Evolutionary conservation across 495 filamentous ascomycete species (phyloP), one percentile per base, ranked within the genome.

Genomic region (Penicillium antarcticum): DNA sequence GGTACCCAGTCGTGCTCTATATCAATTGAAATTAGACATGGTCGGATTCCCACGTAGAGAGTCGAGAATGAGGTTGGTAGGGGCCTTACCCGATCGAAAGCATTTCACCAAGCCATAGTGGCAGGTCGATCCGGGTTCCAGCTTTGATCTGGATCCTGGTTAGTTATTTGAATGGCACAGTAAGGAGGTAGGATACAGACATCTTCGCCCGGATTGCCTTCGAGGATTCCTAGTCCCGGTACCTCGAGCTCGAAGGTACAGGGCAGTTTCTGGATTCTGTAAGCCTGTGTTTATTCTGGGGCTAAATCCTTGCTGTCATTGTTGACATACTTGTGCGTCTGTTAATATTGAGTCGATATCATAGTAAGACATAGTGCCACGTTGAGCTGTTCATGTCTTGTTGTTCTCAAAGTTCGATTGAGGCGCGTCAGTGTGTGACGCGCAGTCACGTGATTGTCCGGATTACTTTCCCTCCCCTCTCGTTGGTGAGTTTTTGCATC

Each of bases 41-140:
- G 21, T 18, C 14, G 14, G 8, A 17, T 13, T 10, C 12, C 5
- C 5, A 16, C 33, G 37, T 36, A 16, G 33, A 19, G 19, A 23
- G 14, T n/a, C 1, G 2, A n/a, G 29, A 12, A 41, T 7, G n/a
- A 29, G 18, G 31, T 34, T 16, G 14, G n/a, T 11, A 16, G 12
- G 33, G 40, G 29, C 59, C 63, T 69, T 66, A 83, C 79, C 86
- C 87, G 39, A 96, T 86, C 40, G 90, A 92, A 19, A 98, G 87
- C 80, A 96, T 92, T 71, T 96, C 90, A 50, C 87, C 90, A n/a
- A 98, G 85, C 95, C 95, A 98, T 66, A 97, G 77, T 32, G 94
- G 95, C 1, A 98, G 83, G 49, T 87, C 83, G 48, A 96, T 75
- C 26, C 82, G 82, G 2, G 89, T 91, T 31, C 88, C 87, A 36